phyloP scores from a whole-genome alignment of 495 filamentous ascomycete genomes.

The Aspergillus ostianus region DNA sequence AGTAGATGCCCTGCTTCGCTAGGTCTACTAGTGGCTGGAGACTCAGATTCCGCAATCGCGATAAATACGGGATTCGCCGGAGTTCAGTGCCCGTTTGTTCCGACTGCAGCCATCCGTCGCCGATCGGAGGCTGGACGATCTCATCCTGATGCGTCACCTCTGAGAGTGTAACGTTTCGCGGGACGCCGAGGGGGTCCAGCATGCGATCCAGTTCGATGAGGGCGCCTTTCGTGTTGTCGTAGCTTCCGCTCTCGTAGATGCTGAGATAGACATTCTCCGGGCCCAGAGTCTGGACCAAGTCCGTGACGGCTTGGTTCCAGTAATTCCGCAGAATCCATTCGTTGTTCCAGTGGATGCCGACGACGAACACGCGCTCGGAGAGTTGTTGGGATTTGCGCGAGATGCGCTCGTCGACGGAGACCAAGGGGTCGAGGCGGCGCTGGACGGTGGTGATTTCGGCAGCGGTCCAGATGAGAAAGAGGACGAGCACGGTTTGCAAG shows the following conservation, averaged over 20 bases:
- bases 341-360: conserved; percentile 68
- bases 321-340: conserved; percentile 56
- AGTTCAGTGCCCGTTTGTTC: conserved; percentile 44
- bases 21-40: conserved; percentile 44
- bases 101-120: conserved; percentile 1
- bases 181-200: conserved; percentile 51
- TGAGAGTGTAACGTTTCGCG: conserved; percentile 49
- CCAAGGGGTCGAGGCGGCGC: neutral
- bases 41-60: conserved; percentile 57
- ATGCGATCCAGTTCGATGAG: conserved; percentile 55
- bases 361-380: conserved; percentile 37
- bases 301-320: conserved; percentile 60
- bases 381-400: conserved; percentile 20
- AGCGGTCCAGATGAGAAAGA: conserved; percentile 1
- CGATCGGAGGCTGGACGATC: conserved; percentile 33
- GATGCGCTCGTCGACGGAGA: conserved; percentile 39
- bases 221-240: conserved; percentile 64
- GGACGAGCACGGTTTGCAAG: neutral
- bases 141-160: conserved; percentile 56
- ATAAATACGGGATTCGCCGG: conserved; percentile 67
- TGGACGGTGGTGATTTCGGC: conserved; percentile 1
- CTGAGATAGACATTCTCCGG: conserved; percentile 64
- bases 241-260: conserved; percentile 68
- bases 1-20: conserved; percentile 41
- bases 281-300: conserved; percentile 54